A percentile compares a stretch with the other conserved stretches of the same genome.
phyloP scores from a whole-genome alignment of 805 yeast species.

The Saccharomycopsis sp. region DNA sequence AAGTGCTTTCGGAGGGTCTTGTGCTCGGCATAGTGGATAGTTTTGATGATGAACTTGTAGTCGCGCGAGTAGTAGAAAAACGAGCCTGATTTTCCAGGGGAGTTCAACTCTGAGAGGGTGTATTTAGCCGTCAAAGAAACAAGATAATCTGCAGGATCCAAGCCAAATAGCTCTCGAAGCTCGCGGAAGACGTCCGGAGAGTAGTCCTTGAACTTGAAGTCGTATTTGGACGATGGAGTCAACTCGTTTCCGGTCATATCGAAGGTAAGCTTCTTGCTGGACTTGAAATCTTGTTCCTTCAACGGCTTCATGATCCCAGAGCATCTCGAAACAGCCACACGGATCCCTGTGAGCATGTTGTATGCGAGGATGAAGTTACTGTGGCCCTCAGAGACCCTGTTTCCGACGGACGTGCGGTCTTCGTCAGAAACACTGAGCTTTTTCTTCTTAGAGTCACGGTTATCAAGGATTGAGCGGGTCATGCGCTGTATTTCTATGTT shows the following conservation, averaged over 20 bases:
- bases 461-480: conserved; percentile 16
- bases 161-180: conserved; percentile 67
- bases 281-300: conserved; percentile 60
- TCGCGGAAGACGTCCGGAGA: conserved; percentile 92
- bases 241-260: conserved; percentile 80
- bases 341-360: conserved; percentile 93
- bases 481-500: conserved; percentile 19
- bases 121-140: conserved; percentile 90
- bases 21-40: conserved; percentile 92
- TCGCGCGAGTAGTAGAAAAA: conserved; percentile 94
- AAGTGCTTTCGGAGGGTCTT: conserved; percentile 68
- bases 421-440: conserved; percentile 8
- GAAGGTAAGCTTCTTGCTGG: conserved; percentile 76
- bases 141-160: conserved; percentile 94
- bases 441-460: conserved; percentile 14
- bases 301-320: conserved; percentile 78
- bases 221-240: conserved; percentile 91
- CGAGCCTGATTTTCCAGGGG: conserved; percentile 96
- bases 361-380: conserved; percentile 90
- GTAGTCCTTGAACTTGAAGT: conserved; percentile 94
- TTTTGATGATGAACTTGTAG: conserved; percentile 88
- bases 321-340: conserved; percentile 90
- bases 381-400: conserved; percentile 83
- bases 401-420: conserved; percentile 8
- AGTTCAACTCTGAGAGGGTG: conserved; percentile 82